phyloP scores from a whole-genome alignment of 352 stramenopile species.

The Phytophthora aleatoria region DNA sequence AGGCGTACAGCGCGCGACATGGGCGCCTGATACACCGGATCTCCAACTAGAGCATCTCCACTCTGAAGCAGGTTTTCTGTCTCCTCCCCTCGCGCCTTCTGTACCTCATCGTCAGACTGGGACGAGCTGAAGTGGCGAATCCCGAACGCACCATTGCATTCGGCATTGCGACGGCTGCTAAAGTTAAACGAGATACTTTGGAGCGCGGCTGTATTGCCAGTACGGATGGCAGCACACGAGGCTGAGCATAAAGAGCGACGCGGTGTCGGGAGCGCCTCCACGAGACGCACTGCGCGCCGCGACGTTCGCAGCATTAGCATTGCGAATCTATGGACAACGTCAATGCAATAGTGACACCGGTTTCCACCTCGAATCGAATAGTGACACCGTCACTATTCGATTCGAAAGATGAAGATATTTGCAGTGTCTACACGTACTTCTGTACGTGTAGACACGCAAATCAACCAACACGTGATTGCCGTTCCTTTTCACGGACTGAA shows the following conservation, averaged over 20 bases:
- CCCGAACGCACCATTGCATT: conserved; percentile 1
- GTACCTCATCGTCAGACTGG: conserved; percentile 11
- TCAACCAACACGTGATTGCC: background rate
- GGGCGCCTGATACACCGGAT: conserved; percentile 67
- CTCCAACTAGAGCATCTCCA: background rate
- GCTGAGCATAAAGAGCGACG: conserved; percentile 9
- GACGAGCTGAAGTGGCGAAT: conserved; percentile 27
- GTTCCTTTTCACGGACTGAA: background rate
- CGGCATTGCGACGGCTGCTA: conserved; percentile 6
- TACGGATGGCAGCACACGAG: background rate
- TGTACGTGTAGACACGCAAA: too few relatives aligned
- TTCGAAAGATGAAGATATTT: too few relatives aligned
- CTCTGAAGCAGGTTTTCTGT: conserved; percentile 1
- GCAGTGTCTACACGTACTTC: too few relatives aligned
- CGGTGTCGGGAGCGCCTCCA: conserved; percentile 7
- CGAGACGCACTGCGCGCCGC: conserved; percentile 17
- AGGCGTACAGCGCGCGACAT: conserved; percentile 79
- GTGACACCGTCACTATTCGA: too few relatives aligned
- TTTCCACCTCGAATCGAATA: too few relatives aligned
- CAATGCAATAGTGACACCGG: background rate
- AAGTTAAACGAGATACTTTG: conserved; percentile 21
- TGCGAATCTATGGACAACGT: conserved; percentile 6
- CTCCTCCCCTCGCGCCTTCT: conserved; percentile 8
- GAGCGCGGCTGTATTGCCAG: conserved; percentile 11
- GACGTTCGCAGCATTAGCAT: conserved; percentile 22